Base-by-base conservation (phyloP, 2,329 filamentous ascomycete genomes). In the Chrysosporium queenslandicum region DNA sequence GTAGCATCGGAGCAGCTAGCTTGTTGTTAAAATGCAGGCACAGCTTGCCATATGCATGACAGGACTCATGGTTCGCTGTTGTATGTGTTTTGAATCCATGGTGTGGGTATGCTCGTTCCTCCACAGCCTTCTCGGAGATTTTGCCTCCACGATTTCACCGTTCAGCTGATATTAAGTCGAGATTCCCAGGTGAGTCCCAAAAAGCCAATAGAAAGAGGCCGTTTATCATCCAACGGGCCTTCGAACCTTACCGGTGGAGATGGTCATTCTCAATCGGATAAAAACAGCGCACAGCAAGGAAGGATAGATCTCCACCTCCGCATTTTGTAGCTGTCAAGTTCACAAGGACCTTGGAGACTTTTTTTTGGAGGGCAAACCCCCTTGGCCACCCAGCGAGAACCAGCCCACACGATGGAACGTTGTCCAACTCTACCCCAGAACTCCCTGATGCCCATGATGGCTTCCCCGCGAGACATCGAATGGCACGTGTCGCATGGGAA, bases 401-500 rank as follows among this genome's bases (percentile, higher is more conserved):
- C 7, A 9, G 32, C 7, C 41, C 25, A 20, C 7, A 11, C 25
- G 23, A 43, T 43, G 41, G 41, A 45, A 45, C 42, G 14, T 16
- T 30, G 14, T 43, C 41, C 41, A 43, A 16, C 41, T 41, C 18
- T n/a, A 43, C 23, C 41, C 41, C 41, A 43, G 4, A 43, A 43
- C n/a, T 2, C 23, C n/a, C 11, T 16, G 21, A 3, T 27, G 7
- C 21, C 11, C 40, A 30, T 45, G 8, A 18, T 32, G 25, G 21
- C 36, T 32, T 46, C 29, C 30, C 29, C 43, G 18, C 43, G 30
- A 23, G 29, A n/a, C 42, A 30, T 36, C 18, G 29, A 23, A 34
- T 36, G 29, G 30, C 43, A 46, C 43, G 43, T 46, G 43, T 27
- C 12, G 43, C 16, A 36, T 18, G 43, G 43, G n/a, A 36, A 36